Evolutionary conservation across 2,329 filamentous ascomycete genomes (phyloP).

Genomic region (Calonectria hawksworthii): DNA sequence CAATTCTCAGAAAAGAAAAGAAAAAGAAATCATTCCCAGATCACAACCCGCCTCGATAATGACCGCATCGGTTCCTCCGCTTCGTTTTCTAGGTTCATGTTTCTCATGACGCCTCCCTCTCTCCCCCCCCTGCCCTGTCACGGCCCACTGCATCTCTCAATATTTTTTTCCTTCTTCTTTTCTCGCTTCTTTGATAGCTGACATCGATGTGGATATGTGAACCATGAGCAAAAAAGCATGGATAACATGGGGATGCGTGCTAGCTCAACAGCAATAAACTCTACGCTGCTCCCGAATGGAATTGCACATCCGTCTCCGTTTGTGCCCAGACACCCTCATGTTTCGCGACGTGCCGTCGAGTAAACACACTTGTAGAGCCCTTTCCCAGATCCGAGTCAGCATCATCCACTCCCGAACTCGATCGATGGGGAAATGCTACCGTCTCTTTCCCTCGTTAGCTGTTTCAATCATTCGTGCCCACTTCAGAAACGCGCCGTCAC

Average conservation of each 20-base stretch:
- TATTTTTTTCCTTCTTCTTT: not conserved
- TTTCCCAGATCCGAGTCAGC: not conserved
- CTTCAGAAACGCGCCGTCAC: slow-evolving; percentile 9
- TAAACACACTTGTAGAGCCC: slow-evolving; percentile 1
- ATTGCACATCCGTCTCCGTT: not conserved
- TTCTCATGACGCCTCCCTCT: not conserved
- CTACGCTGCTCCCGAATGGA: not conserved
- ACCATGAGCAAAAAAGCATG: not conserved
- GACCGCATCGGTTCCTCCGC: not conserved
- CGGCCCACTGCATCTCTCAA: not conserved
- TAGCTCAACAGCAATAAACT: slow-evolving; percentile 3
- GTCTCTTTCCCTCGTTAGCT: not conserved
- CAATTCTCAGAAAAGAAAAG: not conserved
- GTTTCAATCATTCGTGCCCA: not conserved
- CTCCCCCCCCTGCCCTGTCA: not conserved
- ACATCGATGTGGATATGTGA: not conserved
- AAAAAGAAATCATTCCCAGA: not conserved
- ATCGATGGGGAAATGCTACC: not conserved
- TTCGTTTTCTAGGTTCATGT: not conserved
- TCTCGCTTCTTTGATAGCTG: not conserved
- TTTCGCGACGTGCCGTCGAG: slow-evolving; percentile 19
- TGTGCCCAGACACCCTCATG: slow-evolving; percentile 13
- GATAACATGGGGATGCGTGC: slow-evolving; percentile 16
- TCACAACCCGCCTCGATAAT: not conserved
- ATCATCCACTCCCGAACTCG: not conserved